Evolutionary conservation across 2,329 filamentous ascomycete species (phyloP).

Genomic region (Xylariales sp.): DNA sequence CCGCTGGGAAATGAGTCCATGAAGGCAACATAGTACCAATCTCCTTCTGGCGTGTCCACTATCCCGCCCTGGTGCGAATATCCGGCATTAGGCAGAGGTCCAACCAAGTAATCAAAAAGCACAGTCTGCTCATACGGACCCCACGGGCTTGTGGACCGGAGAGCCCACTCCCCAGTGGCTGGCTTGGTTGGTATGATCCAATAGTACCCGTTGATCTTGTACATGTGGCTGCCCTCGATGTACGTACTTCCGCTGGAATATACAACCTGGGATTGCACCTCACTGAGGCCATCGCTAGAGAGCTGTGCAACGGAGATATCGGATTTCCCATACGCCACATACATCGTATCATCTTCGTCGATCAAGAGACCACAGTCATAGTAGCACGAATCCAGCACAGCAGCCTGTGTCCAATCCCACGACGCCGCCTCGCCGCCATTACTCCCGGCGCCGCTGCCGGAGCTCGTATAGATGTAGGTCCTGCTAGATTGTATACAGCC

Average conservation of each 20-base stretch:
- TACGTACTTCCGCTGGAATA: slow-evolving; percentile 27
- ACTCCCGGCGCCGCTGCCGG: neutral
- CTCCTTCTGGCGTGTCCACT: slow-evolving; percentile 41
- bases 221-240: slow-evolving; percentile 50
- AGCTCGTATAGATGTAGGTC: slow-evolving; percentile 50
- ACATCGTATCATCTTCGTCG: slow-evolving; percentile 55
- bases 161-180: slow-evolving; percentile 37
- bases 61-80: slow-evolving; percentile 50
- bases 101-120: slow-evolving; percentile 30
- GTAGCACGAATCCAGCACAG: slow-evolving; percentile 37
- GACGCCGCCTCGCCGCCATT: neutral
- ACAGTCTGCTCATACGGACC: slow-evolving; percentile 45
- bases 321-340: slow-evolving; percentile 49
- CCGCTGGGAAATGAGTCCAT: slow-evolving; percentile 49
- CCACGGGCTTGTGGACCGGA: slow-evolving; percentile 41
- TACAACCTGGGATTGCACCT: slow-evolving; percentile 31
- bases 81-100: slow-evolving; percentile 39
- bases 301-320: slow-evolving; percentile 48
- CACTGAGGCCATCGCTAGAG: slow-evolving; percentile 37
- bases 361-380: slow-evolving; percentile 54
- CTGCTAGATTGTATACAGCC: slow-evolving; percentile 47
- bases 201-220: slow-evolving; percentile 47
- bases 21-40: slow-evolving; percentile 56
- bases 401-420: slow-evolving; percentile 14
- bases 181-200: slow-evolving; percentile 46